Conservation (phyloP, 1,284 basidiomycete species). For the Sporisorium reilianum region DNA sequence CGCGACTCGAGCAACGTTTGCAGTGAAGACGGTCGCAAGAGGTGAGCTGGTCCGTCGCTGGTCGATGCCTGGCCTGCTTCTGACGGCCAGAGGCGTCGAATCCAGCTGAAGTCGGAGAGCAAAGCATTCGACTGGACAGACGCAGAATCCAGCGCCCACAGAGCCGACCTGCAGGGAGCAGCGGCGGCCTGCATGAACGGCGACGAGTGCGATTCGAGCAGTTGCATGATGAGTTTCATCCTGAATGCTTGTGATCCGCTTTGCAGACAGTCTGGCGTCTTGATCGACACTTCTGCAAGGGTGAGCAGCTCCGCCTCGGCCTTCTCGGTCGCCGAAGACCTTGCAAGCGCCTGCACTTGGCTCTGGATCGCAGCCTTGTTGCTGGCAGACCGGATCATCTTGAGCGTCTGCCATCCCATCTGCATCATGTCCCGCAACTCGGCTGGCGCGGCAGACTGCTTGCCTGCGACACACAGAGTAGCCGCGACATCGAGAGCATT, state of each 20-base stretch:
- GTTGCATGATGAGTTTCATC: constrained; percentile 30
- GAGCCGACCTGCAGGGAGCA: constrained; percentile 26
- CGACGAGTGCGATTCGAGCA: constrained; percentile 27
- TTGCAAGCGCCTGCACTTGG: neutral
- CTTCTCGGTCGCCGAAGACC: constrained; percentile 2
- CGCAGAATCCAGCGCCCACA: constrained; percentile 33
- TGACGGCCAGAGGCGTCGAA: constrained; percentile 30
- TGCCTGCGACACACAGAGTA: constrained; percentile 37
- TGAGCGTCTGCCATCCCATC: constrained; percentile 37
- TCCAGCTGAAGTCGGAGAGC: constrained; percentile 37
- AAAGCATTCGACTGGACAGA: constrained; percentile 20
- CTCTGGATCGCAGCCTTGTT: constrained; percentile 16
- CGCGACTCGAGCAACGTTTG: constrained; percentile 37
- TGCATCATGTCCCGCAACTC: constrained; percentile 33
- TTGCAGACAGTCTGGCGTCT: constrained; percentile 18
- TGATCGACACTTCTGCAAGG: constrained; percentile 37
- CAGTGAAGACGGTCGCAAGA: constrained; percentile 41
- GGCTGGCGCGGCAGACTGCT: constrained; percentile 30
- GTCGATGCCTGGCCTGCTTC: constrained; percentile 8
- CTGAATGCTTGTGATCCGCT: constrained; percentile 13
- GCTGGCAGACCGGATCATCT: constrained; percentile 30
- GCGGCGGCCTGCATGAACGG: constrained; percentile 30
- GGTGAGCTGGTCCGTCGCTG: constrained; percentile 31
- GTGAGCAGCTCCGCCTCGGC: constrained; percentile 32
- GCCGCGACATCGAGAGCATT: constrained; percentile 59